Evolutionary conservation across 441 rosid genomes (phyloP), one percentile per base, ranked within the genome.

Genomic region (Erysimum pusillum): DNA sequence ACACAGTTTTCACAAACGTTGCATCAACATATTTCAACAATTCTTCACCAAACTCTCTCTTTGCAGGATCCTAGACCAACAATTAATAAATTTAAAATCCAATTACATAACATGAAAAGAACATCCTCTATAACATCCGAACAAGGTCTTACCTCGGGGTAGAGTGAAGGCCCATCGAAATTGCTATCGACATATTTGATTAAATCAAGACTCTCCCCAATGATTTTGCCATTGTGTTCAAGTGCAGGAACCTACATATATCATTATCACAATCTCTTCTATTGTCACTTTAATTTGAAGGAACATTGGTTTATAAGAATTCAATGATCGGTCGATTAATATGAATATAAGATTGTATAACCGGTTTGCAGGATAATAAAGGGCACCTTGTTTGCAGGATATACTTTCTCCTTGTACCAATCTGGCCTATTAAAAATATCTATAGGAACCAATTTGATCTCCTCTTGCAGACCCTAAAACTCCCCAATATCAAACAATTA

Each of bases 351-450:
- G 28, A 25, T 25, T 2, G 28, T 25, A 25, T 25, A 25, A 2
- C 28, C 28, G 28, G 28, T 25, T 25, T 25, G 3, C 28, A 25
- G 6, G n/a, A 42, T 13, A 41, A 11, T 41, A 17, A 32, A 69
- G 15, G 11, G 9, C 20, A 89, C 98, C 94, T 90, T 91, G 81
- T 91, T 93, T 51, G 86, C 69, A n/a, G 87, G 91, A 73, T 87
- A 73, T 10, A 90, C 91, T 83, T 85, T 91, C 81, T 91, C 97
- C 75, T 87, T 93, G 84, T 83, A 93, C 98, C 97, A 90, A 68
- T 73, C 76, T 80, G 98, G 98, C 78, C 91, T 89, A 76, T 91
- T 79, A 22, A 65, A 36, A 77, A 91, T 77, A 77, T 91, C 85
- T 64, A 90, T 77, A 48, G 97, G 90, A 82, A 90, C 90, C 86